Base-by-base conservation (phyloP, 1,284 basidiomycete species). In the Lentinula novae-zelandiae region DNA sequence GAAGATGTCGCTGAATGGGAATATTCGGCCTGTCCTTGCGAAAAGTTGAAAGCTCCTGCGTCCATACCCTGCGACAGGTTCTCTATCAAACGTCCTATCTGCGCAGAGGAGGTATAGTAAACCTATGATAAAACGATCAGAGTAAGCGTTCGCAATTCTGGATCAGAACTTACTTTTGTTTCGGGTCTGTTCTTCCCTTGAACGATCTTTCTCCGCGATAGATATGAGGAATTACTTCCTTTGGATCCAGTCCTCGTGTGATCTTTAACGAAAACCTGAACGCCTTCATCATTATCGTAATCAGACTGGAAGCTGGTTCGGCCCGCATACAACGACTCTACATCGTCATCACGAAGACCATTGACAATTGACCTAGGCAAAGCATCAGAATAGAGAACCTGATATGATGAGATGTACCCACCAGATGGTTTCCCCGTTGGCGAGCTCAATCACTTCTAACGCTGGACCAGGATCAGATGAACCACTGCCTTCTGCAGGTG, bases 351-450 rank as follows among this genome's bases (percentile, higher is more conserved):
- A 42, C 90, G 86, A 64, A 93, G 73, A 15, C 89, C 87, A 67
- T 92, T 90, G 53, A 93, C 89, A 65, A 93, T 90, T 61, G 86
- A 87, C 89, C 89, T 92, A 63, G n/a, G 56, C 44, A 44, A 17
- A 40, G 63, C n/a, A 63, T 63, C 52, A 59, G 59, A 42, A 40
- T 46, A 46, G 53, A 49, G 58, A 7, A 38, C 53, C 49, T 57
- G 59, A 57, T 54, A 63, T 62, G n/a, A 64, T 64, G 60, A 59
- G 46, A 46, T 39, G 62, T 33, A 74, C 78, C 56, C 62, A 90
- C 90, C 90, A 93, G 61, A 93, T 86, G 13, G 89, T 90, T 71
- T 93, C 86, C 27, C 90, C 90, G 69, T 91, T 92, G 12, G 89
- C 89, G 68, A 92, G 75, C 68, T 93, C 88, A 54, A 93, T 80